phyloP scores from a whole-genome alignment of 2,329 filamentous ascomycete species.

The Didymella arachidicola region DNA sequence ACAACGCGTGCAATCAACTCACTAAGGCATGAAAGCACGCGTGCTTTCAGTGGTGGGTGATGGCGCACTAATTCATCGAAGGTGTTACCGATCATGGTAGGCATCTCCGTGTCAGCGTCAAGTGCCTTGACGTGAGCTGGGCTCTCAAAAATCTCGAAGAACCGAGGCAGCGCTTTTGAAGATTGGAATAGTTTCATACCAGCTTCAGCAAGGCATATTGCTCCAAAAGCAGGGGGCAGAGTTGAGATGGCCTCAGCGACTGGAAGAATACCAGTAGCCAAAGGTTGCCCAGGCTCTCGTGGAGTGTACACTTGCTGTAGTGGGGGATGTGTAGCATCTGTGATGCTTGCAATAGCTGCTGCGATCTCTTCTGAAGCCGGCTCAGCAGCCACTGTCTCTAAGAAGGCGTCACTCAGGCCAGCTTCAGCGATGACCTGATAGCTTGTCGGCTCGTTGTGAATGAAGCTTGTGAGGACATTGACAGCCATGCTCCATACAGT shows the following conservation, averaged over 20 bases:
- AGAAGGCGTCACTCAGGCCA: slow-evolving; percentile 83
- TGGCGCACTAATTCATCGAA: slow-evolving; percentile 97
- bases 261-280: slow-evolving; percentile 79
- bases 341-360: slow-evolving; percentile 24
- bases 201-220: slow-evolving; percentile 87
- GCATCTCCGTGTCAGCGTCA: slow-evolving; percentile 74
- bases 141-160: slow-evolving; percentile 96
- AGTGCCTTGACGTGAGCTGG: slow-evolving; percentile 86
- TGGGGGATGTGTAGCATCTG: slow-evolving; percentile 20
- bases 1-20: slow-evolving; percentile 87
- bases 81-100: slow-evolving; percentile 76
- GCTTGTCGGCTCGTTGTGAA: slow-evolving; percentile 98
- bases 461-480: slow-evolving; percentile 91
- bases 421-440: slow-evolving; percentile 96
- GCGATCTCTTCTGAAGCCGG: slow-evolving; percentile 31
- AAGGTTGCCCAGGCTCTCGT: slow-evolving; percentile 37
- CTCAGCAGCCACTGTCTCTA: slow-evolving; percentile 75
- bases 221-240: slow-evolving; percentile 87
- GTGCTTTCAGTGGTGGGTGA: slow-evolving; percentile 81
- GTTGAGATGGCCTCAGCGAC: slow-evolving; percentile 86
- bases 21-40: slow-evolving; percentile 84
- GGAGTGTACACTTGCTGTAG: slow-evolving; percentile 32
- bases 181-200: slow-evolving; percentile 88
- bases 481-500: slow-evolving; percentile 96
- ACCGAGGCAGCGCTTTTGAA: slow-evolving; percentile 82